These are phyloP conservation scores for Sporothrix phasma DNA, from an alignment of 2,329 filamentous ascomycete genomes.

Conservation along the genomic window DNA sequence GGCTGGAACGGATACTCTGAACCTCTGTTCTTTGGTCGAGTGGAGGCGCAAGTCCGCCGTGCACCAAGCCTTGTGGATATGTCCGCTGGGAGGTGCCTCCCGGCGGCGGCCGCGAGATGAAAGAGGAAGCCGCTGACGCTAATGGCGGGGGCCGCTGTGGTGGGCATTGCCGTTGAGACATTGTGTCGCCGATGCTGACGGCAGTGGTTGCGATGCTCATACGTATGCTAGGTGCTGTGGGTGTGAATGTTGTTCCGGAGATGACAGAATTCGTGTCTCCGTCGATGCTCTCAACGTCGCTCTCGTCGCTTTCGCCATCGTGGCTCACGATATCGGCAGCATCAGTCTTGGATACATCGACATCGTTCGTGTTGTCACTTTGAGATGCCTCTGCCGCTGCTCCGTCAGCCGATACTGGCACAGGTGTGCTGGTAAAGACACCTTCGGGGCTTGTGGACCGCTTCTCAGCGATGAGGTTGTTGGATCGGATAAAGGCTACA, in stretches of 20 bases:
- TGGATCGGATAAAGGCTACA: constrained; percentile 48
- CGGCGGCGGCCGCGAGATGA: neutral
- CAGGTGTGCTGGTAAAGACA: neutral
- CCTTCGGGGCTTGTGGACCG: constrained; percentile 14
- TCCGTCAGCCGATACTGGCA: neutral
- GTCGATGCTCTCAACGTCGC: constrained; percentile 7
- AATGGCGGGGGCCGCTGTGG: neutral
- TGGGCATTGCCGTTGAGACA: neutral
- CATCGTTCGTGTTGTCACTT: neutral
- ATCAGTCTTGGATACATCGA: neutral
- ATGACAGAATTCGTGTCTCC: constrained; percentile 24
- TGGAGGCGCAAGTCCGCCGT: neutral
- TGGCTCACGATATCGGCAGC: neutral
- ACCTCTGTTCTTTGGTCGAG: constrained; percentile 17
- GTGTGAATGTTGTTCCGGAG: constrained; percentile 25
- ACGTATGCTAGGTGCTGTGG: constrained; percentile 19
- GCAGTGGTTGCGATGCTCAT: constrained; percentile 20
- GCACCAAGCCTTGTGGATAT: neutral
- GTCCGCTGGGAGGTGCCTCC: neutral
- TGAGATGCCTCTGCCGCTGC: neutral
- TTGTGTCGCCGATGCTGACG: constrained; percentile 11
- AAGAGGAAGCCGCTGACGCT: neutral
- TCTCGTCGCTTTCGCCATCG: neutral
- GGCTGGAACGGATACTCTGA: constrained; percentile 14
- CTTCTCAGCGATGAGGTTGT: constrained; percentile 38